These are phyloP conservation scores for Penicillium pancosmium DNA, from an alignment of 495 filamentous ascomycete genomes.

Conservation along the genomic window DNA sequence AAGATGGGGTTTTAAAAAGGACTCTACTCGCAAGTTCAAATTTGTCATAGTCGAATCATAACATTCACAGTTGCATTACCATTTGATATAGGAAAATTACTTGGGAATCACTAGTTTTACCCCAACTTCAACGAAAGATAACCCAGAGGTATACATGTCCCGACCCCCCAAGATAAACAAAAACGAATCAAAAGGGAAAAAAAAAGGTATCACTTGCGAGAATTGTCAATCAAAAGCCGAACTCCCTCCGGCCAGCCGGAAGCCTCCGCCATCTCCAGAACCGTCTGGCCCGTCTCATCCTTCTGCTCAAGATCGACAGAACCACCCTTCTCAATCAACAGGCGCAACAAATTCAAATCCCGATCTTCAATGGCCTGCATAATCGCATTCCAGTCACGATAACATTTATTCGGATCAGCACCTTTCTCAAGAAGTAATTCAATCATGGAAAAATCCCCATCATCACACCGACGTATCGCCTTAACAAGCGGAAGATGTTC, in stretches of 20 bases:
- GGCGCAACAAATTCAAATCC: slow-evolving; percentile 38
- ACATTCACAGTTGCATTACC: too few species aligned
- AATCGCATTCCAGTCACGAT: slow-evolving; percentile 56
- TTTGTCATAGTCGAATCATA: too few species aligned
- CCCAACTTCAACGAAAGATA: too few species aligned
- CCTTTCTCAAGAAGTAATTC: slow-evolving; percentile 52
- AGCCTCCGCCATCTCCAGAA: slow-evolving; percentile 24
- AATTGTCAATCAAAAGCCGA: slow-evolving; percentile 16
- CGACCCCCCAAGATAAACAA: not conserved
- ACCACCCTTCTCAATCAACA: slow-evolving; percentile 47
- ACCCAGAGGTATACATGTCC: too few species aligned
- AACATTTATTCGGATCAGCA: slow-evolving; percentile 56
- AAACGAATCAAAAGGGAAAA: not conserved
- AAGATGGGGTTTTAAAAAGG: too few species aligned
- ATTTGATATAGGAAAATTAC: too few species aligned
- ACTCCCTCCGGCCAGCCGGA: slow-evolving; percentile 24
- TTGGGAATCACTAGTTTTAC: too few species aligned
- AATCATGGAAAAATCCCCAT: slow-evolving; percentile 50
- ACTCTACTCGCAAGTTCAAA: too few species aligned
- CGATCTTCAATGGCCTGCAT: slow-evolving; percentile 44
- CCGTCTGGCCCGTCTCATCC: slow-evolving; percentile 24
- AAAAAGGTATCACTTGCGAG: slow-evolving; percentile 8
- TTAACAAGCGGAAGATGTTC: slow-evolving; percentile 60
- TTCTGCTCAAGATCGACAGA: slow-evolving; percentile 39
- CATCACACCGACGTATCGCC: slow-evolving; percentile 47